phyloP scores from a whole-genome alignment of 768 basidiomycete genomes.

The Neoboletus subvelutipes region DNA sequence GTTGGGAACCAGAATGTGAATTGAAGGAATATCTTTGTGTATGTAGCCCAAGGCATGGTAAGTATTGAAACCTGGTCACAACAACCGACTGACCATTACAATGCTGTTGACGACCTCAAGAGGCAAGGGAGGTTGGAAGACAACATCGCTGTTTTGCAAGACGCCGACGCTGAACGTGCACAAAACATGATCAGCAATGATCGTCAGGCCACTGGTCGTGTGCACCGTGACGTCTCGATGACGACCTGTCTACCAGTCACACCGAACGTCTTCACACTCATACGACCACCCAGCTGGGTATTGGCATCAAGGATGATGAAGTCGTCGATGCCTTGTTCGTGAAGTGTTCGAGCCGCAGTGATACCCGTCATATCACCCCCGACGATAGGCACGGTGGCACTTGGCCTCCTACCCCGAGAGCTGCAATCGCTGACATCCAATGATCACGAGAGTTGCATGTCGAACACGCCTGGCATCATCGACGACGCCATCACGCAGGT shows the following conservation, averaged over 20 bases:
- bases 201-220: constrained; percentile 40
- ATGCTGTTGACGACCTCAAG: too few relatives aligned
- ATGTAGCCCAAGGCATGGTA: too few relatives aligned
- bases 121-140: constrained; percentile 55
- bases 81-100: too few relatives aligned
- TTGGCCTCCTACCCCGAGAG: neutral
- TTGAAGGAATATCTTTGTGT: too few relatives aligned
- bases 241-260: constrained; percentile 35
- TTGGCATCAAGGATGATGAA: constrained; percentile 63
- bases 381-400: constrained; percentile 53
- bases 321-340: constrained; percentile 50
- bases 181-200: constrained; percentile 57
- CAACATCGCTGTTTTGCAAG: constrained; percentile 60
- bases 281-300: constrained; percentile 59
- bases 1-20: too few relatives aligned
- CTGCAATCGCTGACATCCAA: neutral
- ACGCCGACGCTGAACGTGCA: constrained; percentile 73
- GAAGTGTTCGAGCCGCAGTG: constrained; percentile 60
- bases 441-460: neutral
- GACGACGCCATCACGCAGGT: neutral
- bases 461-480: neutral
- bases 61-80: too few relatives aligned
- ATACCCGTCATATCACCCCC: constrained; percentile 68
- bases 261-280: constrained; percentile 50
- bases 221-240: constrained; percentile 52